Percentiles rank a stretch among this genome's conserved stretches.
Evolutionary conservation across 768 basidiomycete genomes (phyloP).

Genomic region (Hygrocybe punicea): DNA sequence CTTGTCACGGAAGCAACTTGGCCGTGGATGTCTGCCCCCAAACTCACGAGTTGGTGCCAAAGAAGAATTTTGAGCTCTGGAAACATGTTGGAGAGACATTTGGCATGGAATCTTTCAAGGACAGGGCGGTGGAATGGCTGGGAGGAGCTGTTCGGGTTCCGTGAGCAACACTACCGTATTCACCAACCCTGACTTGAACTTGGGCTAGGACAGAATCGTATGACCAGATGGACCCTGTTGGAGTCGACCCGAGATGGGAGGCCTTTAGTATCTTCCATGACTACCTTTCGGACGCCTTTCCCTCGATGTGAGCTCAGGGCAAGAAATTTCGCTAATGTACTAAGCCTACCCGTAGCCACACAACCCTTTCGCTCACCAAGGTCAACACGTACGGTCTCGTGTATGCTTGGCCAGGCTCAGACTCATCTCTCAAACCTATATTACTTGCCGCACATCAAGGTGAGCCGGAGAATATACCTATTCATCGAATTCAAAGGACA

Average conservation of each 20-base stretch:
- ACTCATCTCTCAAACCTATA: slow-evolving; percentile 62
- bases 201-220: slow-evolving; percentile 49
- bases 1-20: neutral
- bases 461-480: slow-evolving; percentile 13
- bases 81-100: slow-evolving; percentile 29
- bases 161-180: slow-evolving; percentile 25
- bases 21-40: slow-evolving; percentile 30
- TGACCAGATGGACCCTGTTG: slow-evolving; percentile 48
- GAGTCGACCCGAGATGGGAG: slow-evolving; percentile 53
- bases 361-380: slow-evolving; percentile 56
- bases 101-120: slow-evolving; percentile 37
- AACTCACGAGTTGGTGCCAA: slow-evolving; percentile 38
- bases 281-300: slow-evolving; percentile 52
- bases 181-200: neutral
- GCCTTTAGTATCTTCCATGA: slow-evolving; percentile 52
- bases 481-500: neutral
- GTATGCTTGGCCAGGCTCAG: slow-evolving; percentile 67
- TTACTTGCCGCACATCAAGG: slow-evolving; percentile 70
- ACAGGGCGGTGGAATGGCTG: slow-evolving; percentile 44
- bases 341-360: slow-evolving; percentile 42
- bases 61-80: slow-evolving; percentile 40
- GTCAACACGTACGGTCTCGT: slow-evolving; percentile 78
- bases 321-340: neutral
- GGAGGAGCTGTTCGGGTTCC: slow-evolving; percentile 47
- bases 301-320: slow-evolving; percentile 57